Conservation (phyloP, 306 rosid species). For the Geum urbanum region DNA sequence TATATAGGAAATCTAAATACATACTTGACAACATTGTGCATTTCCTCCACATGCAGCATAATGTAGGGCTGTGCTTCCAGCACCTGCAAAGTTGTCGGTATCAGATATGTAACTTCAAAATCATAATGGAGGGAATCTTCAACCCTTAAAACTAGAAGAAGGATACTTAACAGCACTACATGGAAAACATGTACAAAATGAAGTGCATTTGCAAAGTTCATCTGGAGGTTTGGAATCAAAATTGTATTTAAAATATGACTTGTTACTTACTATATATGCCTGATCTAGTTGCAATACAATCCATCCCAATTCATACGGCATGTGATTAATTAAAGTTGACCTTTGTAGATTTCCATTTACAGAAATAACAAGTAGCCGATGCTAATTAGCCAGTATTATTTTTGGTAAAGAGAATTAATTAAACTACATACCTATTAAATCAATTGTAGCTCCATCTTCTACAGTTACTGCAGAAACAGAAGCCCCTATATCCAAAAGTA, state of each 20-base stretch:
- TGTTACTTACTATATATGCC: not conserved
- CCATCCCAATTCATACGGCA: not conserved
- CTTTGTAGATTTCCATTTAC: not conserved
- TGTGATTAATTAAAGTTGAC: not conserved
- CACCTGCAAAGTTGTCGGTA: slow-evolving; percentile 49
- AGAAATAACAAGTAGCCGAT: not conserved
- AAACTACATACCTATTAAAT: slow-evolving; percentile 67
- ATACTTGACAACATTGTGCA: slow-evolving; percentile 90
- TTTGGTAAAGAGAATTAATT: slow-evolving; percentile 3
- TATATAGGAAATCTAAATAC: slow-evolving; percentile 19
- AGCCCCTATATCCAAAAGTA: slow-evolving; percentile 90
- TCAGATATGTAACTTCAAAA: not conserved
- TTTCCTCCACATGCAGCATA: slow-evolving; percentile 98
- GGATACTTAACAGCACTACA: not conserved
- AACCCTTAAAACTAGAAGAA: not conserved
- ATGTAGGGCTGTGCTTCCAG: slow-evolving; percentile 95
- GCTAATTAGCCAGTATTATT: not conserved
- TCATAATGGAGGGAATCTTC: not conserved
- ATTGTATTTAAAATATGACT: not conserved
- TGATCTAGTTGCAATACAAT: not conserved
- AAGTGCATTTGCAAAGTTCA: not conserved
- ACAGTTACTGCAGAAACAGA: slow-evolving; percentile 70
- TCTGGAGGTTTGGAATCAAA: not conserved
- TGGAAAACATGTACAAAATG: not conserved
- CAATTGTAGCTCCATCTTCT: slow-evolving; percentile 87